These are phyloP conservation scores for Penicillium manginii DNA, from an alignment of 495 filamentous ascomycete species.

Conservation along the genomic window DNA sequence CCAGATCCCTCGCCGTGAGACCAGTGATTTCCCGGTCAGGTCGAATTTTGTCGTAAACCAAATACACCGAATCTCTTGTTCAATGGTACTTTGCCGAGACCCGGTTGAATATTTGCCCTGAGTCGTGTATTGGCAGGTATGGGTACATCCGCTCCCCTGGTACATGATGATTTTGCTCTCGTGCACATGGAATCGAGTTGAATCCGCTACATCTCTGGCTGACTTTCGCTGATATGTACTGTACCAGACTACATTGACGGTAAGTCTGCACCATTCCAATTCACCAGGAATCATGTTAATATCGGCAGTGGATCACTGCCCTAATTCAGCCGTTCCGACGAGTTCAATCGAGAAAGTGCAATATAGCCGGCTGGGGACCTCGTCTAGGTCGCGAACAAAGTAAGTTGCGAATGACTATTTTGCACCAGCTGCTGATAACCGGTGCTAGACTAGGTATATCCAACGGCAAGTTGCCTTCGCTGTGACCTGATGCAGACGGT, in stretches of 20 bases:
- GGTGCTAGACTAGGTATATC: not conserved
- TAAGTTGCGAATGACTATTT: too few relatives aligned
- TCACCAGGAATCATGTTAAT: not conserved
- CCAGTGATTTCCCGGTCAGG: not conserved
- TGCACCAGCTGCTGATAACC: not conserved
- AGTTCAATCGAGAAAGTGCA: too few relatives aligned
- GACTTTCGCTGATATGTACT: not conserved
- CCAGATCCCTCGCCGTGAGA: not conserved
- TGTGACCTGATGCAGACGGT: not conserved
- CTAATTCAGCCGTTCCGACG: not conserved
- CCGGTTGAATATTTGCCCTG: not conserved
- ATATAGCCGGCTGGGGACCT: too few relatives aligned
- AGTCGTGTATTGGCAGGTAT: not conserved
- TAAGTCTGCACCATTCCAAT: not conserved
- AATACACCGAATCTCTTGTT: not conserved
- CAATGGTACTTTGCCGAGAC: not conserved
- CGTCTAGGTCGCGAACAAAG: too few relatives aligned
- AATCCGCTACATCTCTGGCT: not conserved
- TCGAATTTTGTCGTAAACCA: not conserved
- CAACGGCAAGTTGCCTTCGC: not conserved
- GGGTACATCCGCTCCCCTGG: not conserved
- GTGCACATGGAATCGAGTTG: not conserved
- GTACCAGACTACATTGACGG: not conserved
- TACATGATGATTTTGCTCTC: not conserved
- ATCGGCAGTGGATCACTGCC: not conserved